phyloP scores from a whole-genome alignment of 306 rosid species.

The Prunus fruticosa region DNA sequence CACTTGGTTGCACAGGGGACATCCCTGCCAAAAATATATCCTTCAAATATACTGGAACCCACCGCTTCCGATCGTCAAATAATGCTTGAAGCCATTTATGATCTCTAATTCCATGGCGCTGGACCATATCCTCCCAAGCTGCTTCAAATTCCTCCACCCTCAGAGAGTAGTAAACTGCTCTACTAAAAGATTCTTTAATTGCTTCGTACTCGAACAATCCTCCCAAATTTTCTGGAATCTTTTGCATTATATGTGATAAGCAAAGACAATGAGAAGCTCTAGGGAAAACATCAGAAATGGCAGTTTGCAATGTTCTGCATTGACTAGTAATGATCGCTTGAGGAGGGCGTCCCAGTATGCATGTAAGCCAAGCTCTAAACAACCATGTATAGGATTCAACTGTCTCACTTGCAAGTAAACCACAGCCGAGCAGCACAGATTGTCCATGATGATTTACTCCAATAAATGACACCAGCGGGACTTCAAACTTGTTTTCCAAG shows the following conservation, averaged over 20 bases:
- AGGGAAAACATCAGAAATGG: constrained; percentile 66
- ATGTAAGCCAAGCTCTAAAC: constrained; percentile 72
- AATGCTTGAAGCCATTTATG: constrained; percentile 66
- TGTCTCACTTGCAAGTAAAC: constrained; percentile 55
- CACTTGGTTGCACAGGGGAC: constrained; percentile 44
- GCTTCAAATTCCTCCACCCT: constrained; percentile 60
- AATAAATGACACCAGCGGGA: constrained; percentile 59
- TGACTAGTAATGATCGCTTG: constrained; percentile 55
- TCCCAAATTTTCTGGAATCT: constrained; percentile 52
- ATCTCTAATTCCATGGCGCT: constrained; percentile 41
- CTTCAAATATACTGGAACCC: constrained; percentile 64
- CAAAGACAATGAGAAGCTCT: constrained; percentile 65
- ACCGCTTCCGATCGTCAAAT: constrained; percentile 55
- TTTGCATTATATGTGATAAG: constrained; percentile 45
- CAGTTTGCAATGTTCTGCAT: constrained; percentile 42
- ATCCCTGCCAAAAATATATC: constrained; percentile 61
- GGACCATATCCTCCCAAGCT: constrained; percentile 67
- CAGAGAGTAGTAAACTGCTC: constrained; percentile 53
- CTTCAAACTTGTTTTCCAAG: constrained; percentile 45
- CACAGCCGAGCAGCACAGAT: constrained; percentile 64
- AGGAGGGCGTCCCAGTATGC: constrained; percentile 68
- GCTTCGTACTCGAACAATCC: constrained; percentile 41
- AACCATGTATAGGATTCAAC: constrained; percentile 71
- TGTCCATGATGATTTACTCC: constrained; percentile 75
- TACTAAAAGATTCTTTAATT: constrained; percentile 36